Base-by-base conservation (phyloP, 2,329 filamentous ascomycete genomes). In the Fusarium aywerte region DNA sequence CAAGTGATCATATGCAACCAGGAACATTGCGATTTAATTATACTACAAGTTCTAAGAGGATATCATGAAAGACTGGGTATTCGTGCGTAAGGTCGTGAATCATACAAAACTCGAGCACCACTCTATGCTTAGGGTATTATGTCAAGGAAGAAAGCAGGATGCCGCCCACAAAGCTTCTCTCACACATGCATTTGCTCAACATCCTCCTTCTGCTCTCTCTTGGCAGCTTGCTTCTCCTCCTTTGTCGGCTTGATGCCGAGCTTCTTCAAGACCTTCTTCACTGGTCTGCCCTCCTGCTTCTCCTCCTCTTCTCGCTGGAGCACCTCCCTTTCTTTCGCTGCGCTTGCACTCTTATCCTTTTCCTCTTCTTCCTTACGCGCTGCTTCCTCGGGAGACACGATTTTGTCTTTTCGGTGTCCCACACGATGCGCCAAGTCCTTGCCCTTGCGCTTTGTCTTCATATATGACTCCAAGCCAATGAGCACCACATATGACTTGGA, bases 401-500 rank as follows among this genome's bases (percentile, higher is more conserved):
- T 73, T 71, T 88, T 89, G 56, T 88, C 87, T 59, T 87, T 84
- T 27, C 82, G 77, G 32, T 85, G 81, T 25, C 82, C 77, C 35
- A 87, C 71, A 60, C 84, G 85, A 56, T 83, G 80, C 59, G 80
- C 73, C 12, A 84, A 69, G 43, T 80, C 78, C 78, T 90, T 91
- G 32, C 90, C 84, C 74, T 89, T 89, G 58, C 83, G 82, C 48
- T 89, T 87, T 13, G 89, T 90, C 71, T 89, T 89, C 48, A 90
- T 80, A 74, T 96, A 97, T 15, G 89, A 86, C 80, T 97, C 93
- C 6, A 97, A 82, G 0, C 94, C 94, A 1, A 94, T 86, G 1
- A 97, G 83, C 1, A 97, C 88, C 0, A 91, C 90, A 74, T 97
- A 97, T 3, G 90, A 90, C 71, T 93, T 90, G 39, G 89, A 92